Percentiles rank a stretch among this genome's conserved stretches.
Conservation (phyloP, 805 yeast genomes). For the Yamadazyma laniorum region DNA sequence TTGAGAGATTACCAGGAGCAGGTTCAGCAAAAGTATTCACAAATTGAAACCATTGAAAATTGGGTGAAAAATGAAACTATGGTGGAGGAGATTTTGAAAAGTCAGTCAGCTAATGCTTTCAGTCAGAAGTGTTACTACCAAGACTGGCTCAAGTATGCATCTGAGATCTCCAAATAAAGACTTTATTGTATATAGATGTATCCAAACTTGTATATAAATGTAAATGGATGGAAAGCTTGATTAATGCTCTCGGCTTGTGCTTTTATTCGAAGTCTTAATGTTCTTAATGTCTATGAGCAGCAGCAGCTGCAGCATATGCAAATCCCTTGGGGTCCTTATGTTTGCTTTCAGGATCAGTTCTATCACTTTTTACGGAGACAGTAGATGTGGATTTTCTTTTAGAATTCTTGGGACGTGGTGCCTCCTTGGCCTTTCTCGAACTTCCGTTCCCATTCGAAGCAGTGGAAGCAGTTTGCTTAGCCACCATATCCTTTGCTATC, state of each 20-base stretch:
- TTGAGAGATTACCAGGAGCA: slow-evolving; percentile 20
- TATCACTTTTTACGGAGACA: neutral
- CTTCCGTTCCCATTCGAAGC: neutral
- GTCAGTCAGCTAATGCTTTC: slow-evolving; percentile 30
- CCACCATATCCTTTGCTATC: slow-evolving; percentile 56
- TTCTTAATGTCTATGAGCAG: slow-evolving; percentile 29
- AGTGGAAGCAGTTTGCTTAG: slow-evolving; percentile 17
- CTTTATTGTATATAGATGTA: slow-evolving; percentile 1
- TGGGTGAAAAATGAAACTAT: slow-evolving; percentile 37
- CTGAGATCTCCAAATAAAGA: neutral
- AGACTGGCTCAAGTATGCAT: slow-evolving; percentile 31
- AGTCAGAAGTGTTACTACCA: slow-evolving; percentile 36
- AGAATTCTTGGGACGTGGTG: slow-evolving; percentile 9
- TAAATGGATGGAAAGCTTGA: no score
- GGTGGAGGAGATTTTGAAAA: slow-evolving; percentile 34
- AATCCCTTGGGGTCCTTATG: slow-evolving; percentile 25
- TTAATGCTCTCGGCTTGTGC: no score
- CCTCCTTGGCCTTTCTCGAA: neutral
- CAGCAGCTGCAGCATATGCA: slow-evolving; percentile 49
- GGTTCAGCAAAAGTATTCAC: slow-evolving; percentile 21
- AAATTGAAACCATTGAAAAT: slow-evolving; percentile 28
- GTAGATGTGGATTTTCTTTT: slow-evolving; percentile 4
- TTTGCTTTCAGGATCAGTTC: slow-evolving; percentile 4
- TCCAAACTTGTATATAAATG: no score
- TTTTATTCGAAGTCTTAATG: no score